Evolutionary conservation across 2,329 filamentous ascomycete species (phyloP).

Genomic region (Leptographium procerum): DNA sequence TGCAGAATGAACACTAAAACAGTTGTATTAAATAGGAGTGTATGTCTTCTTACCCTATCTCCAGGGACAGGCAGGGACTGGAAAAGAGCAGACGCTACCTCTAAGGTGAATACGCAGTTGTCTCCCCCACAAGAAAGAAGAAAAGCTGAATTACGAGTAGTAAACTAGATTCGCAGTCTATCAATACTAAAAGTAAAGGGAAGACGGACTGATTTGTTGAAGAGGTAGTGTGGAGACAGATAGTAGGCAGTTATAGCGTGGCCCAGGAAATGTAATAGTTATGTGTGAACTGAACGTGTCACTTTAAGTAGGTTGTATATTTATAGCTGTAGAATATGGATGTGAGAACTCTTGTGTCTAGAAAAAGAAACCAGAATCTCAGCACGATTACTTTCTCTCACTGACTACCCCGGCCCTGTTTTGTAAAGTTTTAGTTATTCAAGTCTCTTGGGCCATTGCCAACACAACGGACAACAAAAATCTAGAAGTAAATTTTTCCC

Average conservation of each 20-base stretch:
- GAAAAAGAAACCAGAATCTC: too few species aligned
- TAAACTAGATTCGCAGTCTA: background rate
- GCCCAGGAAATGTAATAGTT: background rate
- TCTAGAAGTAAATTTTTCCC: too few species aligned
- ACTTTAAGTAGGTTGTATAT: background rate
- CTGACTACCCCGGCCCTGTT: too few species aligned
- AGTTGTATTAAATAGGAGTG: constrained; percentile 2
- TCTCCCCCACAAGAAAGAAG: background rate
- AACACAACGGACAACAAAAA: too few species aligned
- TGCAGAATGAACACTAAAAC: background rate
- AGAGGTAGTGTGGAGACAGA: background rate
- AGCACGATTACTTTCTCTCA: too few species aligned
- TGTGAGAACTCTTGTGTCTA: too few species aligned
- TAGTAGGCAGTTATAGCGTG: background rate
- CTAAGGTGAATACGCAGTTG: background rate
- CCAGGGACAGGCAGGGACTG: background rate
- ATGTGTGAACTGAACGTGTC: background rate
- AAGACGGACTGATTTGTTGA: background rate
- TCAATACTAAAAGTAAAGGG: background rate
- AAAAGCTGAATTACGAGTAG: background rate
- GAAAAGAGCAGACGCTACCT: background rate
- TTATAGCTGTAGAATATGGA: too few species aligned
- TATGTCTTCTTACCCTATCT: constrained; percentile 12
- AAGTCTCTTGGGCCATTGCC: too few species aligned
- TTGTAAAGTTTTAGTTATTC: too few species aligned